Conservation (phyloP, 2,329 filamentous ascomycete species). For the Ophiostoma himal-ulmi region DNA sequence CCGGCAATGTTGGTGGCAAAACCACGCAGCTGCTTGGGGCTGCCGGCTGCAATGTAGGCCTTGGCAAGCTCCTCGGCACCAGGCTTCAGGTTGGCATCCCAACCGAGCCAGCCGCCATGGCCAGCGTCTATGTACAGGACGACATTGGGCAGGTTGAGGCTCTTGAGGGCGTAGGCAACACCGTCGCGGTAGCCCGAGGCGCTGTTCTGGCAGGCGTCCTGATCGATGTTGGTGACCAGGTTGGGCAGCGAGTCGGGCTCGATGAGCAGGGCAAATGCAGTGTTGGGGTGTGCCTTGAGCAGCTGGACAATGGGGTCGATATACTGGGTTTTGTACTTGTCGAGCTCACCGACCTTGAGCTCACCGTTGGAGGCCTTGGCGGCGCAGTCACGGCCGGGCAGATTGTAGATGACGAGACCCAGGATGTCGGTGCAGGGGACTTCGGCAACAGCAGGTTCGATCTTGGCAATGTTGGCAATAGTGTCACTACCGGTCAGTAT, state of each 20-base stretch:
- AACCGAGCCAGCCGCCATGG: slow-evolving; percentile 60
- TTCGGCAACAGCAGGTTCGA: slow-evolving; percentile 35
- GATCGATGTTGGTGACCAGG: slow-evolving; percentile 54
- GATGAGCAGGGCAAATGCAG: slow-evolving; percentile 40
- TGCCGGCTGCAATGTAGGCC: slow-evolving; percentile 36
- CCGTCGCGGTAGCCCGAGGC: slow-evolving; percentile 50
- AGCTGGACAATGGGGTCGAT: slow-evolving; percentile 46
- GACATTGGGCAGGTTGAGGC: slow-evolving; percentile 55
- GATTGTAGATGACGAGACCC: slow-evolving; percentile 55
- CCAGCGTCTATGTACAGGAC: slow-evolving; percentile 59
- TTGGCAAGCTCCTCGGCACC: slow-evolving; percentile 38
- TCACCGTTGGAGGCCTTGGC: slow-evolving; percentile 60
- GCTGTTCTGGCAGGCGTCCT: slow-evolving; percentile 49
- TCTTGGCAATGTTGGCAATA: slow-evolving; percentile 36
- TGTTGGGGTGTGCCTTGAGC: slow-evolving; percentile 50
- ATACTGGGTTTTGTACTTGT: slow-evolving; percentile 39
- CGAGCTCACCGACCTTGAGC: slow-evolving; percentile 48
- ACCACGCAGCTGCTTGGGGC: slow-evolving; percentile 37
- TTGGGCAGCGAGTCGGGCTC: slow-evolving; percentile 60
- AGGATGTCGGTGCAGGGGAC: slow-evolving; percentile 38
- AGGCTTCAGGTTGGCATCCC: slow-evolving; percentile 49
- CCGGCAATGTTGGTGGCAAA: slow-evolving; percentile 38
- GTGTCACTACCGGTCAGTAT: slow-evolving; percentile 29
- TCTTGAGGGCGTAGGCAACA: slow-evolving; percentile 50
- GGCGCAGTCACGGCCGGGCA: slow-evolving; percentile 59